Percentiles rank a stretch among this genome's conserved stretches.
Evolutionary conservation across 805 yeast genomes (phyloP).

Genomic region (Metschnikowia cubensis): DNA sequence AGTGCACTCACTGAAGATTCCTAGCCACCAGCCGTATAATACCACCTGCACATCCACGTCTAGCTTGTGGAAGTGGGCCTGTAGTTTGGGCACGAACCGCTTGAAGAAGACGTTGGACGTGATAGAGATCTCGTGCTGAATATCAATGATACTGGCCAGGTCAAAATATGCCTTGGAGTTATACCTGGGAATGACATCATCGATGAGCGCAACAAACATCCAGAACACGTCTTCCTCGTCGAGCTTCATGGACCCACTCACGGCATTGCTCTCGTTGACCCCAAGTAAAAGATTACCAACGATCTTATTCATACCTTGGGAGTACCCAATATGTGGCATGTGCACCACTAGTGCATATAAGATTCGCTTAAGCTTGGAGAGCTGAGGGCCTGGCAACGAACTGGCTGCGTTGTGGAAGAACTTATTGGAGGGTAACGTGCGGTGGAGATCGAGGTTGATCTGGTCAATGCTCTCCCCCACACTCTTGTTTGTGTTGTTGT

Average conservation of each 20-base stretch:
- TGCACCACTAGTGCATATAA: conserved; percentile 47
- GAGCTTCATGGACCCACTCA: conserved; percentile 8
- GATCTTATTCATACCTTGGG: conserved; percentile 62
- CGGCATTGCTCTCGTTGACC: conserved; percentile 18
- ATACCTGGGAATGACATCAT: conserved; percentile 46
- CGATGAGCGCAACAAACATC: conserved; percentile 46
- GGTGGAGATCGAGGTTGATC: conserved; percentile 48
- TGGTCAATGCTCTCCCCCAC: conserved; percentile 37
- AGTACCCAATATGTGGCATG: conserved; percentile 49
- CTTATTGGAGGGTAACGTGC: conserved; percentile 53
- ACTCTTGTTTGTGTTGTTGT: not conserved
- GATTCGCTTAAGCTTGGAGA: conserved; percentile 42
- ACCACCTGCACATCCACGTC: conserved; percentile 47
- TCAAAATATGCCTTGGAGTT: conserved; percentile 18
- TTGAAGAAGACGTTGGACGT: conserved; percentile 30
- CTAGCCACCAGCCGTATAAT: conserved; percentile 55
- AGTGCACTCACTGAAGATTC: conserved; percentile 47
- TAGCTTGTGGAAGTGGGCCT: conserved; percentile 28
- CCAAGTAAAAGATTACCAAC: conserved; percentile 48
- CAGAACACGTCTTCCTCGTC: conserved; percentile 51
- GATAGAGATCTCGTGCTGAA: conserved; percentile 39
- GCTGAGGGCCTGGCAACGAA: conserved; percentile 51
- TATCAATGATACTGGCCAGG: conserved; percentile 17
- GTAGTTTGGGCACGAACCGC: conserved; percentile 38
- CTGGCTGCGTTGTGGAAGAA: conserved; percentile 41